Percentiles rank a stretch among this genome's conserved stretches.
phyloP scores from a whole-genome alignment of 257 asterid species.

The Gynochthodes officinalis region DNA sequence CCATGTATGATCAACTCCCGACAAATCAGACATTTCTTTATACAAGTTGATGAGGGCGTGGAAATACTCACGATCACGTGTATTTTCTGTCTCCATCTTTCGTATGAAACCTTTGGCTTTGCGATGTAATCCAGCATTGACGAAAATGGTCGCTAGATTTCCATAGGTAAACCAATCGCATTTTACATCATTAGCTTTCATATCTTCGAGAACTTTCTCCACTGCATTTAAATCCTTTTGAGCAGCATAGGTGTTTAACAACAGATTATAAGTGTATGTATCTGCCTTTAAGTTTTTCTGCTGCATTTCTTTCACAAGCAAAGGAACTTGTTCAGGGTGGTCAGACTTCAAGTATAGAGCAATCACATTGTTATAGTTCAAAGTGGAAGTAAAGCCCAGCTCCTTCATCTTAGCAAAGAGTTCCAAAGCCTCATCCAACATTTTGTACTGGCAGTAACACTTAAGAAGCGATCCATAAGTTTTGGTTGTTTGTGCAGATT shows the following conservation, averaged over 20 bases:
- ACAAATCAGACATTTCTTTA: slow-evolving; percentile 42
- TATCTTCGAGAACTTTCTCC: slow-evolving; percentile 56
- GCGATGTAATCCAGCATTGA: slow-evolving; percentile 42
- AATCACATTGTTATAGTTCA: slow-evolving; percentile 60
- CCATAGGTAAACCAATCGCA: slow-evolving; percentile 52
- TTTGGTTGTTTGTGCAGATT: slow-evolving; percentile 51
- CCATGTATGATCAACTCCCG: slow-evolving; percentile 50
- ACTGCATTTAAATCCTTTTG: slow-evolving; percentile 40
- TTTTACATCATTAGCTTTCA: slow-evolving; percentile 44
- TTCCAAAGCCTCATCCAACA: slow-evolving; percentile 50
- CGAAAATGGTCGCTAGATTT: slow-evolving; percentile 54
- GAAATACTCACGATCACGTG: slow-evolving; percentile 23
- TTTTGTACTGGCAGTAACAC: slow-evolving; percentile 54
- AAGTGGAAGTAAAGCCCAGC: slow-evolving; percentile 32
- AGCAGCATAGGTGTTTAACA: slow-evolving; percentile 56
- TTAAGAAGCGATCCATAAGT: slow-evolving; percentile 71
- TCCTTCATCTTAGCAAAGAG: slow-evolving; percentile 56
- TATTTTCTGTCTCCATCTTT: slow-evolving; percentile 42
- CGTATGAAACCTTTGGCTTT: slow-evolving; percentile 44
- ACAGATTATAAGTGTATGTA: slow-evolving; percentile 48
- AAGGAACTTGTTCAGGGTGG: slow-evolving; percentile 44
- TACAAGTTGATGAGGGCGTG: slow-evolving; percentile 47
- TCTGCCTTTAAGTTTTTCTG: slow-evolving; percentile 39
- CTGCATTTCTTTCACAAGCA: slow-evolving; percentile 65
- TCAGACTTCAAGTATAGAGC: slow-evolving; percentile 37